Conservation (phyloP, 768 basidiomycete species). For the Sarcomyxa edulis region DNA sequence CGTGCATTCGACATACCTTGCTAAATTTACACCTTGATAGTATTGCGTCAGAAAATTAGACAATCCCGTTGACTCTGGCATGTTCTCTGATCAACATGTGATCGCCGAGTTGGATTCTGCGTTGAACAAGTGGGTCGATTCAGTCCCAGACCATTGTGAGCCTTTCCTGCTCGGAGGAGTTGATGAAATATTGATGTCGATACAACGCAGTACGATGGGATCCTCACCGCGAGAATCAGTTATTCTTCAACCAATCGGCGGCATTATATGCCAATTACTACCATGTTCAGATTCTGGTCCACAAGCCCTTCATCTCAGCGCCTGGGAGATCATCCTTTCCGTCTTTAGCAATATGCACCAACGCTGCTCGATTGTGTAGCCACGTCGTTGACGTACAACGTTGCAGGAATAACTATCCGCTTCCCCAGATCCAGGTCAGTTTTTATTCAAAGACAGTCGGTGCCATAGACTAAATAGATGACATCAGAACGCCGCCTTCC, state of each 20-base stretch:
- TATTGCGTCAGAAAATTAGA: constrained; percentile 54
- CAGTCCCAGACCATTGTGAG: constrained; percentile 43
- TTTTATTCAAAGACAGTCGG: not conserved
- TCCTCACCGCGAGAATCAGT: constrained; percentile 14
- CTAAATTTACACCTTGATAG: constrained; percentile 19
- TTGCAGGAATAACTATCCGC: too few relatives aligned
- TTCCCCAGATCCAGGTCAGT: too few relatives aligned
- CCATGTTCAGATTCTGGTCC: constrained; percentile 50
- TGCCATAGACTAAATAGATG: not conserved
- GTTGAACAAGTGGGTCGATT: constrained; percentile 57
- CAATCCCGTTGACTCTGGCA: constrained; percentile 31
- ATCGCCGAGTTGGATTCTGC: constrained; percentile 60
- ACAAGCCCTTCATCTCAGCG: constrained; percentile 63
- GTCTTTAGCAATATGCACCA: too few relatives aligned
- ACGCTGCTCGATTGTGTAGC: too few relatives aligned
- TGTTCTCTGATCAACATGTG: constrained; percentile 43
- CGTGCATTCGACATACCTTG: constrained; percentile 20
- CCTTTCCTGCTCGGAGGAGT: too few relatives aligned
- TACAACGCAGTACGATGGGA: constrained; percentile 27
- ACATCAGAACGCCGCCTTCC: constrained; percentile 14
- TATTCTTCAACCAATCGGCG: constrained; percentile 17
- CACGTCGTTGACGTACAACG: too few relatives aligned
- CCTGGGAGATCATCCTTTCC: constrained; percentile 33
- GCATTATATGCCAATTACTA: constrained; percentile 15
- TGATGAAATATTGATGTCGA: constrained; percentile 5